These are phyloP conservation scores for Incumbomyces delicatus DNA, from an alignment of 2,329 filamentous ascomycete genomes.

Conservation along the genomic window DNA sequence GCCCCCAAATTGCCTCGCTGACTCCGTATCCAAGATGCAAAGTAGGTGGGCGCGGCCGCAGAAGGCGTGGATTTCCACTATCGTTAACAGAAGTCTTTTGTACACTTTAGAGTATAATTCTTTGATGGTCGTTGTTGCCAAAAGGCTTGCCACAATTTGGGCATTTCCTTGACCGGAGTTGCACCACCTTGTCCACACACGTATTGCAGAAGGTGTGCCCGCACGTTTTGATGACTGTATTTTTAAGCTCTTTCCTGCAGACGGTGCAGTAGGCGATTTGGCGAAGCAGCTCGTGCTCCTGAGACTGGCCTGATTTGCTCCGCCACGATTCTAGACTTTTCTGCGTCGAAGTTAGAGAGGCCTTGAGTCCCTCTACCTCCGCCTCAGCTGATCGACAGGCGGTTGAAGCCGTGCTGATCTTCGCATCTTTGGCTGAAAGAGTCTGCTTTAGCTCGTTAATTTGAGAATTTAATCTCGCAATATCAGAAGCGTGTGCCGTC, in stretches of 20 bases:
- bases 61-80: background rate
- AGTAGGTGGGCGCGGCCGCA: no score
- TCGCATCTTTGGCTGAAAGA: constrained; percentile 65
- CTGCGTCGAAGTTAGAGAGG: constrained; percentile 64
- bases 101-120: constrained; percentile 32
- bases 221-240: constrained; percentile 85
- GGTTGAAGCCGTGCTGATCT: constrained; percentile 54
- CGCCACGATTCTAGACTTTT: constrained; percentile 83
- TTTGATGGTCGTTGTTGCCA: constrained; percentile 82
- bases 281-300: constrained; percentile 17
- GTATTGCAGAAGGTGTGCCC: constrained; percentile 88
- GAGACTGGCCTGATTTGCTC: constrained; percentile 23
- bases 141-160: constrained; percentile 89
- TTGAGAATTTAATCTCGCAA: constrained; percentile 58
- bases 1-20: no score
- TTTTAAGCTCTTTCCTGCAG: constrained; percentile 87
- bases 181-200: constrained; percentile 81
- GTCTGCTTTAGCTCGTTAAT: constrained; percentile 64
- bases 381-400: constrained; percentile 51
- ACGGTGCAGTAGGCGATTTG: constrained; percentile 73
- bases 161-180: constrained; percentile 86
- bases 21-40: background rate
- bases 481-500: constrained; percentile 58
- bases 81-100: background rate
- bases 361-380: constrained; percentile 70